These are phyloP conservation scores for Cyamopsis tetragonoloba DNA, from an alignment of 306 rosid genomes.

Conservation along the genomic window DNA sequence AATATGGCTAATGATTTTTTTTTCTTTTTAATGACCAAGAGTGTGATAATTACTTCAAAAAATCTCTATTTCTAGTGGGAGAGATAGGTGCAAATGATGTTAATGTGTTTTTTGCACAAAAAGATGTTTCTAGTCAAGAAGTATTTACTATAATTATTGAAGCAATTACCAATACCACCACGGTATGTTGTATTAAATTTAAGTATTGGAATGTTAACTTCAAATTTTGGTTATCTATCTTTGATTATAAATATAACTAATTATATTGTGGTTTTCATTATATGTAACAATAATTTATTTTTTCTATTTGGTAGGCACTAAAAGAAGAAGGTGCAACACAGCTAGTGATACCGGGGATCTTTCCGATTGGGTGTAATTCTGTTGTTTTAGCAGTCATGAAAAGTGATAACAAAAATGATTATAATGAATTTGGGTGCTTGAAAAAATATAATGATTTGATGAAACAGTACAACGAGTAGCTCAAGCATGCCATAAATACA, in stretches of 20 bases:
- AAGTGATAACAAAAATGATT: too few species aligned
- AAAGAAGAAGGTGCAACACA: constrained; percentile 46
- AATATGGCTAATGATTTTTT: not conserved
- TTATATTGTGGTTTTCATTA: too few species aligned
- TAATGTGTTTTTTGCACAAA: not conserved
- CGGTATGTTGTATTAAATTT: constrained; percentile 2
- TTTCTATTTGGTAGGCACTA: constrained; percentile 20
- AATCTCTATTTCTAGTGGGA: constrained; percentile 38
- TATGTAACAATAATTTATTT: not conserved
- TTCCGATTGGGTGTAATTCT: constrained; percentile 39
- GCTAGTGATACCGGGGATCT: constrained; percentile 45
- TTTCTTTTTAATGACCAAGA: not conserved
- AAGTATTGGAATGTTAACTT: not conserved
- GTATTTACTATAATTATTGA: constrained; percentile 31
- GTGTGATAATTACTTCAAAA: constrained; percentile 33
- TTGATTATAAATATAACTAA: not conserved
- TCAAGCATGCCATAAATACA: too few species aligned
- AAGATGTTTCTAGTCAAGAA: not conserved
- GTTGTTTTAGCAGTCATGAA: too few species aligned
- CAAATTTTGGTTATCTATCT: not conserved
- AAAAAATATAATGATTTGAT: too few species aligned
- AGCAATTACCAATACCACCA: constrained; percentile 31
- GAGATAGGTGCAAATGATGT: constrained; percentile 54
- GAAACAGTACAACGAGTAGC: too few species aligned
- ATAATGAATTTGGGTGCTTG: too few species aligned